These are phyloP conservation scores for Kwoniella shivajii DNA, from an alignment of 1,284 basidiomycete species.

Conservation along the genomic window DNA sequence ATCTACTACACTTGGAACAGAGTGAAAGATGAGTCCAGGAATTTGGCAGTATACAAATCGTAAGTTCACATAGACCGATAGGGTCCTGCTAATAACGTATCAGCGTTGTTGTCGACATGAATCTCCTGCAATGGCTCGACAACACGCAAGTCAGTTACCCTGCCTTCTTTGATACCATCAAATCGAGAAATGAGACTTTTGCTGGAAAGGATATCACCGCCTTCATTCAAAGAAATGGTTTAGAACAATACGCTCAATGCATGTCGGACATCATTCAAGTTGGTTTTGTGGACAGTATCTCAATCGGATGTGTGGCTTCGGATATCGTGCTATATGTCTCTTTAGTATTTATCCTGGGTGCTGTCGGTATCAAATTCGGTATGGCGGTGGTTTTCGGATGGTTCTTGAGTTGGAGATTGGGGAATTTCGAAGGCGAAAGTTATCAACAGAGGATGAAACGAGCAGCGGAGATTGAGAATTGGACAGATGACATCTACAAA, in stretches of 20 bases:
- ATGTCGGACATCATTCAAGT: conserved; percentile 82
- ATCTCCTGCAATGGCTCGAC: conserved; percentile 81
- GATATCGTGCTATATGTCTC: conserved; percentile 92
- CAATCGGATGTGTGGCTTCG: conserved; percentile 94
- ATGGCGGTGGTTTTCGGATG: conserved; percentile 98
- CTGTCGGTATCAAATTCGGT: conserved; percentile 89
- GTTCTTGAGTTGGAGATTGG: conserved; percentile 94
- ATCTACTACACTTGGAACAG: conserved; percentile 94
- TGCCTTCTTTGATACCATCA: conserved; percentile 75
- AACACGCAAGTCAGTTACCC: conserved; percentile 78
- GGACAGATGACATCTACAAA: conserved; percentile 94
- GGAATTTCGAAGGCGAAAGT: conserved; percentile 90
- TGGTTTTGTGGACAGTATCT: conserved; percentile 91
- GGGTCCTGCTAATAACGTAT: conserved; percentile 12
- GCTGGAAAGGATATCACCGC: conserved; percentile 84
- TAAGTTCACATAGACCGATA: conserved; percentile 55
- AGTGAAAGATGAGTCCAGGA: conserved; percentile 67
- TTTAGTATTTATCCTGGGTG: conserved; percentile 95
- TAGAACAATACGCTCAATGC: conserved; percentile 70
- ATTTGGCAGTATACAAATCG: conserved; percentile 89
- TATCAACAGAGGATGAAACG: conserved; percentile 93
- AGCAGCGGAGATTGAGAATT: conserved; percentile 88
- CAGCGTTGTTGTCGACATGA: conserved; percentile 84
- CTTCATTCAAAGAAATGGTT: conserved; percentile 67
- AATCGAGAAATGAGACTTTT: conserved; percentile 69